Evolutionary conservation across 2,329 filamentous ascomycete species (phyloP).

Genomic region (Lachnellula arida): DNA sequence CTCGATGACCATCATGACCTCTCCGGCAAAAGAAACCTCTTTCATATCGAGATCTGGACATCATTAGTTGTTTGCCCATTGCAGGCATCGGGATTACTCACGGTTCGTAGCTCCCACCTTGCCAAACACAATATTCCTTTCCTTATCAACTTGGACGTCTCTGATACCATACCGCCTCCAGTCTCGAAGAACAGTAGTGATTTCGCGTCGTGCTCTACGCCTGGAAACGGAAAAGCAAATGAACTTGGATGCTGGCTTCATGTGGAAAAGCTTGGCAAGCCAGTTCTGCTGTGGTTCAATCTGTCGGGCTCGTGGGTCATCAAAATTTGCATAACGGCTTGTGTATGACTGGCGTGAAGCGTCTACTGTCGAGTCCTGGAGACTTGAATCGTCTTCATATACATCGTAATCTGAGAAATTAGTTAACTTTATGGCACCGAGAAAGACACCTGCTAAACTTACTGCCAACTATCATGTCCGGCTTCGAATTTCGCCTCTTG

Average conservation of each 20-base stretch:
- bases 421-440: constrained; percentile 8
- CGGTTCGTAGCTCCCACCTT: constrained; percentile 73
- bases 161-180: constrained; percentile 59
- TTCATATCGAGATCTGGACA: constrained; percentile 69
- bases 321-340: constrained; percentile 36
- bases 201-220: constrained; percentile 69
- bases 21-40: constrained; percentile 80
- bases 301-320: constrained; percentile 34
- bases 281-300: constrained; percentile 74
- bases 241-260: constrained; percentile 74
- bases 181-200: constrained; percentile 68
- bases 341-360: constrained; percentile 18
- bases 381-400: constrained; percentile 24
- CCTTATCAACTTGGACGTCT: constrained; percentile 73
- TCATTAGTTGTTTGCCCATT: constrained; percentile 15
- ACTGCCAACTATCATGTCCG: constrained; percentile 28
- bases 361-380: constrained; percentile 23
- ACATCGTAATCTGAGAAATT: constrained; percentile 20
- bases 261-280: constrained; percentile 82
- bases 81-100: constrained; percentile 44
- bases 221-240: constrained; percentile 72
- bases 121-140: constrained; percentile 73
- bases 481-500: constrained; percentile 25
- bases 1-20: constrained; percentile 86
- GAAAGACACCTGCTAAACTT: constrained; percentile 11